Conservation (phyloP, 352 stramenopile species). For the Phytophthora podocarpi region DNA sequence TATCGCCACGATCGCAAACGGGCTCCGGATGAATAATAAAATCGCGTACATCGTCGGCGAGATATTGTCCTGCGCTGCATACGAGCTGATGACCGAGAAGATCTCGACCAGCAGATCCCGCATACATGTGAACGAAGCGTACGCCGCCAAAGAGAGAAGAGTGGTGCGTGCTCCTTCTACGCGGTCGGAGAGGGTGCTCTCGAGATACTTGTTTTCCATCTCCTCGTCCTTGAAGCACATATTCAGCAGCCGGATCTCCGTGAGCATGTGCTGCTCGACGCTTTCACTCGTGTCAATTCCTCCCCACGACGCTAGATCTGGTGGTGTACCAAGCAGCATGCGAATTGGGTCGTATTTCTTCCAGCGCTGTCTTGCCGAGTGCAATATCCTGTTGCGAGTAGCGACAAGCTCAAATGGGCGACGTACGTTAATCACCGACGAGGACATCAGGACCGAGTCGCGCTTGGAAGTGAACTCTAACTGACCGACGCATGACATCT, state of each 20-base stretch:
- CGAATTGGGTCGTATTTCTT: slow-evolving; percentile 63
- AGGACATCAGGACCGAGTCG: slow-evolving; percentile 64
- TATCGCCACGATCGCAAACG: slow-evolving; percentile 38
- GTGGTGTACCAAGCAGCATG: slow-evolving; percentile 57
- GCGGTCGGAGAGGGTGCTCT: slow-evolving; percentile 61
- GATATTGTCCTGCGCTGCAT: slow-evolving; percentile 18
- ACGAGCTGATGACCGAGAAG: slow-evolving; percentile 35
- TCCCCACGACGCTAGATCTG: slow-evolving; percentile 42
- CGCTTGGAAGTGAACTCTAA: slow-evolving; percentile 67
- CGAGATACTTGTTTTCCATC: slow-evolving; percentile 80
- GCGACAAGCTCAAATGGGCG: slow-evolving; percentile 53
- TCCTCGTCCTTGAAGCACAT: slow-evolving; percentile 71
- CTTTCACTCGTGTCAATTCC: slow-evolving; percentile 40
- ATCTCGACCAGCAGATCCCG: slow-evolving; percentile 65
- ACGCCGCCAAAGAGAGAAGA: slow-evolving; percentile 56
- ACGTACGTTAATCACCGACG: slow-evolving; percentile 39
- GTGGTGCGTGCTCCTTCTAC: slow-evolving; percentile 71
- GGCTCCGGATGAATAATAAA: slow-evolving; percentile 35
- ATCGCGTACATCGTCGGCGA: slow-evolving; percentile 43
- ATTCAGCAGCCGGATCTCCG: slow-evolving; percentile 61
- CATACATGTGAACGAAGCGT: slow-evolving; percentile 70
- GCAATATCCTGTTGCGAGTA: slow-evolving; percentile 56
- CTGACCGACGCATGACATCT: slow-evolving; percentile 61
- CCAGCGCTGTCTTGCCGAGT: slow-evolving; percentile 58
- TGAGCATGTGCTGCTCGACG: slow-evolving; percentile 69